Evolutionary conservation across 108 stramenopile genomes (phyloP), one percentile per base, ranked within the genome.

Genomic region (Seminavis robusta): DNA sequence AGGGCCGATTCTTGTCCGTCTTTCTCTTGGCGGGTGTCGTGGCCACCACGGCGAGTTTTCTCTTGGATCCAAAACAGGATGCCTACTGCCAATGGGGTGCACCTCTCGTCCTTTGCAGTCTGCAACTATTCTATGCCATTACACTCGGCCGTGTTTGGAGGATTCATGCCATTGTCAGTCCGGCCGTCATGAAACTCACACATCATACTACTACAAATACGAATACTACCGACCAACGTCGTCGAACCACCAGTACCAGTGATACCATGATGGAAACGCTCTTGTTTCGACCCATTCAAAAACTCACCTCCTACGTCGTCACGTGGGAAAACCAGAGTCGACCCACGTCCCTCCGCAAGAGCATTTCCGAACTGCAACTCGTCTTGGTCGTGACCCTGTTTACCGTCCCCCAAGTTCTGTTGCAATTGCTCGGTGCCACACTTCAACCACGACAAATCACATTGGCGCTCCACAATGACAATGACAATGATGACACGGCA

Each of bases 101-200:
- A 17, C 64, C 64, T 4, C 11, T 65, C 32, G 58, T 65, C 27
- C 33, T 36, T 13, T 27, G 56, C 8, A 41, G 56, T 4, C 20
- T 44, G 24, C 64, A 65, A 31, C 19, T 58, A 26, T 45, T 65
- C 45, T 51, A 40, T 40, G 64, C 64, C 13, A 53, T 65, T 40
- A 15, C 50, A 56, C 42, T 65, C 7, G 49, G 56, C 20, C 55
- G 64, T n/a, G 42, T 65, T 55, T 65, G 64, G 64, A 30, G 64
- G 0, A 58, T 65, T 30, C 37, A 52, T n/a, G 51, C 64, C 15
- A 34, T 65, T 3, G 58, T 65, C 33, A 43, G 39, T 13, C 64
- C 64, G 1, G 21, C 58, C n/a, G n/a, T n/a, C n/a, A n/a, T n/a
- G n/a, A n/a, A n/a, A n/a, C n/a, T n/a, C n/a, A n/a, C n/a, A n/a